Evolutionary conservation across 2,329 filamentous ascomycete genomes (phyloP).

Genomic region (Stagonosporopsis cucurbitacearum): DNA sequence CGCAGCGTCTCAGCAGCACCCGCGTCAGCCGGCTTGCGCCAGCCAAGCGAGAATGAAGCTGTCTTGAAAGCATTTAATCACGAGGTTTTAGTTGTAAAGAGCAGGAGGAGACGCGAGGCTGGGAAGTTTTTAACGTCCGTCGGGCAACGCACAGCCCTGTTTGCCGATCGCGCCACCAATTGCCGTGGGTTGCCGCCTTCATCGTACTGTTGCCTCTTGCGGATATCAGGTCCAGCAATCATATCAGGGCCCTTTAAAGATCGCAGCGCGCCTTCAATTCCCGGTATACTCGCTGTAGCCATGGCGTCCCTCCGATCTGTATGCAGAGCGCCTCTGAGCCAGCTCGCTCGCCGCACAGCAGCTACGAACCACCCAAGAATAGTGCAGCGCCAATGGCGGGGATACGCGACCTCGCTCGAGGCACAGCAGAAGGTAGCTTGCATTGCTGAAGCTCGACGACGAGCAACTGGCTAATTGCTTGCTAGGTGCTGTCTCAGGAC

Average conservation of each 20-base stretch:
- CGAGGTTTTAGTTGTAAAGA: conserved; percentile 80
- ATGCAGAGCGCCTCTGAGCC: conserved; percentile 49
- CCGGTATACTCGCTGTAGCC: conserved; percentile 19
- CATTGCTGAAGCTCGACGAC: not conserved
- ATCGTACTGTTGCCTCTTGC: conserved; percentile 33
- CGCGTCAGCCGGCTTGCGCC: conserved; percentile 55
- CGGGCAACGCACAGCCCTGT: conserved; percentile 19
- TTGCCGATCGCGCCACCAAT: conserved; percentile 2
- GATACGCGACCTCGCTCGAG: conserved; percentile 52
- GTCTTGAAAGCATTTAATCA: conserved; percentile 72
- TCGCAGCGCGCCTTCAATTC: conserved; percentile 20
- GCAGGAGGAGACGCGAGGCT: conserved; percentile 40
- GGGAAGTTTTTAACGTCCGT: conserved; percentile 29
- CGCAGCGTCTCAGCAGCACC: conserved; percentile 58
- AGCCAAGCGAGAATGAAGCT: conserved; percentile 61
- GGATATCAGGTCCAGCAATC: conserved; percentile 33
- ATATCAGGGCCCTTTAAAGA: conserved; percentile 27
- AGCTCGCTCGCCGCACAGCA: conserved; percentile 40
- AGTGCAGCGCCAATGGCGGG: conserved; percentile 47
- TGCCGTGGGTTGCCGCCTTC: conserved; percentile 17
- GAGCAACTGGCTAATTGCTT: conserved; percentile 18
- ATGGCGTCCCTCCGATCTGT: conserved; percentile 53
- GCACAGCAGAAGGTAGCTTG: conserved; percentile 56
- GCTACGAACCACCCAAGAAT: conserved; percentile 42
- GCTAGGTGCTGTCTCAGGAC: conserved; percentile 77